Base-by-base conservation (phyloP, 1,284 basidiomycete genomes). In the Singerocomus rubriflavus region DNA sequence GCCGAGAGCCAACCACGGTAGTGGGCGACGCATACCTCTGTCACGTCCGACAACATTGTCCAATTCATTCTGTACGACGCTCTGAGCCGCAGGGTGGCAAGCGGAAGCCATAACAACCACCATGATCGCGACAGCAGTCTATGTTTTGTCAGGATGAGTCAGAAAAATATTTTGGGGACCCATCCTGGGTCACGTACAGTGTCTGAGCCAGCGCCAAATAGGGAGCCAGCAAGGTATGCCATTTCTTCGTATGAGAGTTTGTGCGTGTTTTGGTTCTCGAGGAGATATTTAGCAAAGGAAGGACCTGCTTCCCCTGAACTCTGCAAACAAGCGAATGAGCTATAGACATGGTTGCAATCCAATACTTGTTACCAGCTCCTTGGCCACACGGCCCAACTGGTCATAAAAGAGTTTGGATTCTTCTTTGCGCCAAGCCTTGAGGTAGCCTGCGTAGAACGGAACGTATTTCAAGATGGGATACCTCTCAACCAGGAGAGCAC, bases 31-130 rank as follows among this genome's bases (percentile, higher is more conserved):
- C 62, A 26, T 62, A 73, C 75, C 52, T 48, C 73, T 66, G 21
- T 73, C 68, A 27, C 60, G 67, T 11, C 75, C 75, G 16, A 77
- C 51, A 2, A 78, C 64, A 1, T 48, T 57, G 48, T 79, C 78
- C 16, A 81, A 52, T 58, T 80, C 74, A 6, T 70, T 65, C 52
- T 77, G 78, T 1, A 79, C 74, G 35, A 63, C 56, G 16, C 51
- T 60, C 54, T 76, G 73, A 14, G 68, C 66, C 7, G 74, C 68
- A 0, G 73, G 74, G 49, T 71, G 64, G 26, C 65, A 67, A 0
- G 78, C 77, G 0, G 78, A 74, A n/a, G 79, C 75, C 76, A 81
- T 78, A 26, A 77, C 64, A 8, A 72, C 53, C 31, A 73, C 67
- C 44, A 70, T 70, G 44, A 80, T 68, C 4, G 73, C 77, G 12